Conservation (phyloP, 768 basidiomycete genomes). For the Mrakia blollopis region DNA sequence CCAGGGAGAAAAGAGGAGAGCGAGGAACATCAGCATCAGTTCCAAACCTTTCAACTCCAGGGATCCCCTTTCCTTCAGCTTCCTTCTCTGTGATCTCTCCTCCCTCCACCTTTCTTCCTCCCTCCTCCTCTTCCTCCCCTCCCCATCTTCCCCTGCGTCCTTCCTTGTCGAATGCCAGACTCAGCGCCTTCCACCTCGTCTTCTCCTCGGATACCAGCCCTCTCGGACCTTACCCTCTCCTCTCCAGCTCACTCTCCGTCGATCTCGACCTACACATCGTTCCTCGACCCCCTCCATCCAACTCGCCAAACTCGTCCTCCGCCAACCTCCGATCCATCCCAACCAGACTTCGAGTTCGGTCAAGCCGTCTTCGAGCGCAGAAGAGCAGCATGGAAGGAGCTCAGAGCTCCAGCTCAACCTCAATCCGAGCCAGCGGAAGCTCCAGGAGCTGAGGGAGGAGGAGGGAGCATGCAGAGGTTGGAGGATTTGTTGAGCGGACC, state of each 20-base stretch:
- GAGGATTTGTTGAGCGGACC: conserved; percentile 4
- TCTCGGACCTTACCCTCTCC: background rate
- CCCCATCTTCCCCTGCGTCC: background rate
- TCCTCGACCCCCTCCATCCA: background rate
- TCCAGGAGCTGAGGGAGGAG: background rate
- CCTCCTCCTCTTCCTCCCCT: background rate
- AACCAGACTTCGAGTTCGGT: conserved; percentile 17
- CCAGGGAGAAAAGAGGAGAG: no score
- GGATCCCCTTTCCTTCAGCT: no score
- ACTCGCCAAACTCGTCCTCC: background rate
- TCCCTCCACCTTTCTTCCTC: background rate
- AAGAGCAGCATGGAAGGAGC: conserved; percentile 10
- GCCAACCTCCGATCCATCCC: background rate
- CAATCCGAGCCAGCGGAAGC: background rate
- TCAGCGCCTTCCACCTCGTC: background rate
- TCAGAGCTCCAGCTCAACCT: background rate
- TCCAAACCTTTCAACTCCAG: no score
- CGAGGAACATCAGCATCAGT: no score
- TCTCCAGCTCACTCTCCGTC: background rate
- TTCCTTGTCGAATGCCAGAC: background rate
- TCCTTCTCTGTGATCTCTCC: no score
- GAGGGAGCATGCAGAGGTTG: background rate
- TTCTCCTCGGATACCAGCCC: conserved; percentile 16
- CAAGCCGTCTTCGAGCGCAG: background rate
- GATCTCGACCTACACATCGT: background rate